Evolutionary conservation across 116 monocot species (phyloP), one percentile per base, ranked within the genome.

Genomic region (Papilionanthe hybrid): DNA sequence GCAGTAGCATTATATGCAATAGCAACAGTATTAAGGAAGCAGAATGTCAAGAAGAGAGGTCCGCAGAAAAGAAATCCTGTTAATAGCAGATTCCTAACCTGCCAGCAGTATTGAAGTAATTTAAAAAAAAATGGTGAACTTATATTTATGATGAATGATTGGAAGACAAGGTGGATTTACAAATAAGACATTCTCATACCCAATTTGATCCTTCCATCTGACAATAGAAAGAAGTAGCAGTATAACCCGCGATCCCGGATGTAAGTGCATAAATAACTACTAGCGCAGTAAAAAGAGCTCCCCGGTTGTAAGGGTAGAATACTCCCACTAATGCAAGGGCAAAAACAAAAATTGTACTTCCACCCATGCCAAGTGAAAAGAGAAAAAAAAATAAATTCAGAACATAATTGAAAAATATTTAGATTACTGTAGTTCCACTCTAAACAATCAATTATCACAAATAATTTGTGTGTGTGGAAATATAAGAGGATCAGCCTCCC

Each of bases 191-290:
- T 58, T n/a, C 28, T 13, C 13, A 67, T 84, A 94, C 94, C 94
- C 94, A 94, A 69, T 92, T 92, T 82, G 88, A 67, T 84, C 94
- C 94, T 78, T 94, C 94, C 79, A 92, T 88, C 77, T 94, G 94
- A 72, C 88, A 86, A 78, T 94, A 94, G 83, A 94, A 94, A 77
- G 90, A 90, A 22, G 94, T 88, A 0, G 92, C 88, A 78, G 83
- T 83, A 79, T 92, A 94, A 13, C 94, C 94, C 83, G 94, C 92
- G 73, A 92, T 88, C 18, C 92, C 92, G 78, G 94, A 94, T 81
- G 94, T 92, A 75, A 94, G 94, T 11, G 92, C 94, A 90, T 94
- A 94, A 23, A 94, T 92, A 55, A 94, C 90, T 75, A 94, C 87
- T 55, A 94, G 72, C 65, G 94, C 94, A 77, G 94, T 92, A 75